These are phyloP conservation scores for Fusarium piperis DNA, from an alignment of 2,329 filamentous ascomycete species.

Conservation along the genomic window DNA sequence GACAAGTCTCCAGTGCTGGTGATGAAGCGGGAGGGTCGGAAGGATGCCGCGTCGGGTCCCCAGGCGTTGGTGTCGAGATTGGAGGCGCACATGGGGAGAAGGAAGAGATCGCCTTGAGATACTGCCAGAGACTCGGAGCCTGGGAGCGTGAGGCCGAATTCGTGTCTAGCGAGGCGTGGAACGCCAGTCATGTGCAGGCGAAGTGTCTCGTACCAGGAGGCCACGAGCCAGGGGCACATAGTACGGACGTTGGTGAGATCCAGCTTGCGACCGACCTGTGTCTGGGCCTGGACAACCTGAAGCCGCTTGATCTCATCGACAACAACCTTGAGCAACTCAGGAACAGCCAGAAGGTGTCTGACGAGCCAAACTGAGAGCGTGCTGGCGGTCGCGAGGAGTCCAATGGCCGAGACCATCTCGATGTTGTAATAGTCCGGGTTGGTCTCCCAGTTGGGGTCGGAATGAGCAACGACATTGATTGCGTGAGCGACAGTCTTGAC, in stretches of 20 bases:
- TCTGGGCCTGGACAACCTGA: conserved; percentile 13
- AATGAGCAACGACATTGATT: conserved; percentile 45
- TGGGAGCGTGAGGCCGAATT: conserved; percentile 38
- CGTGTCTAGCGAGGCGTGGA: conserved; percentile 43
- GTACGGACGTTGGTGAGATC: conserved; percentile 38
- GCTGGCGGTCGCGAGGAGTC: conserved; percentile 45
- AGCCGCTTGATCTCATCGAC: conserved; percentile 37
- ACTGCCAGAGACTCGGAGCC: conserved; percentile 32
- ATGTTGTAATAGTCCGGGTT: conserved; percentile 47
- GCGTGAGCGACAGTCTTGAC: conserved; percentile 40
- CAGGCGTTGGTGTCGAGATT: conserved; percentile 42
- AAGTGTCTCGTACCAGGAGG: conserved; percentile 45
- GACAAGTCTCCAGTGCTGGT: conserved; percentile 31
- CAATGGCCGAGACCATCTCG: conserved; percentile 46
- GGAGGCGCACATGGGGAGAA: conserved; percentile 47
- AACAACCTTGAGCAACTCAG: conserved; percentile 32
- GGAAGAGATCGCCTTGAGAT: conserved; percentile 43
- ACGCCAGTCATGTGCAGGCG: conserved; percentile 46
- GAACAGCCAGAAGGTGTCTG: conserved; percentile 39
- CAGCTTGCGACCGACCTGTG: conserved; percentile 8
- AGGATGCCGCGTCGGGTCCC: conserved; percentile 41
- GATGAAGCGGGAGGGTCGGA: conserved; percentile 45
- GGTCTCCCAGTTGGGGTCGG: conserved; percentile 43
- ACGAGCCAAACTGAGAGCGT: conserved; percentile 45
- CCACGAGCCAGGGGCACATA: conserved; percentile 45